A percentile compares a stretch with the other conserved stretches of the same genome.
These are phyloP conservation scores for Fusarium pseudoanthophilum DNA, from an alignment of 2,329 filamentous ascomycete genomes.

Conservation along the genomic window DNA sequence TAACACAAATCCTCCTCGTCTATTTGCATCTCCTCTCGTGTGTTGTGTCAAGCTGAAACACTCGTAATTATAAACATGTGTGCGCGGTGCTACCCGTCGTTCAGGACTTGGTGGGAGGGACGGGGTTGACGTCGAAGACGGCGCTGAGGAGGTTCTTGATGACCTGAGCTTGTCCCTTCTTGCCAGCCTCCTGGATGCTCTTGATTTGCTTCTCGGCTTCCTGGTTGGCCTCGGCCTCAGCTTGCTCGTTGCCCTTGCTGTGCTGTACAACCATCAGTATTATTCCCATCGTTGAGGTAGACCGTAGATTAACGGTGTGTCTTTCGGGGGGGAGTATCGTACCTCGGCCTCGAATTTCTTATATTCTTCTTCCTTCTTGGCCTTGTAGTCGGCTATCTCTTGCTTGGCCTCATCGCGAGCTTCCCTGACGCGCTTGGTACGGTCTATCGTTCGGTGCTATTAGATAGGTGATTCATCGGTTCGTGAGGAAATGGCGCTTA, in stretches of 20 bases:
- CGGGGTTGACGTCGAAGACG: slow-evolving; percentile 85
- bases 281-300: neutral
- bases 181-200: slow-evolving; percentile 82
- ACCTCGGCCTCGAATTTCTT: slow-evolving; percentile 88
- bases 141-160: slow-evolving; percentile 84
- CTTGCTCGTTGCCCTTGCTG: slow-evolving; percentile 85
- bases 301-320: neutral
- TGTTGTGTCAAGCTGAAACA: slow-evolving; percentile 17
- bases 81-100: neutral
- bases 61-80: slow-evolving; percentile 28
- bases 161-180: slow-evolving; percentile 82
- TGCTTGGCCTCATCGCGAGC: slow-evolving; percentile 96
- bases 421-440: slow-evolving; percentile 97
- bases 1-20: slow-evolving; percentile 27
- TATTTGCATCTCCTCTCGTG: slow-evolving; percentile 13
- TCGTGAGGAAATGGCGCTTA: slow-evolving; percentile 58
- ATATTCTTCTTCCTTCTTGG: slow-evolving; percentile 92
- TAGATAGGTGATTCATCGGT: neutral
- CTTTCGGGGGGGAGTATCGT: slow-evolving; percentile 19
- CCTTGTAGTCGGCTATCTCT: slow-evolving; percentile 93
- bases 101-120: slow-evolving; percentile 55
- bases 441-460: slow-evolving; percentile 54
- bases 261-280: slow-evolving; percentile 67
- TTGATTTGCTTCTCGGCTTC: slow-evolving; percentile 82
- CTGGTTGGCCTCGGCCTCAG: slow-evolving; percentile 82